Percentiles rank a stretch among this genome's conserved stretches.
These are phyloP conservation scores for Rosa lucieae DNA, from an alignment of 306 rosid genomes.

Conservation along the genomic window DNA sequence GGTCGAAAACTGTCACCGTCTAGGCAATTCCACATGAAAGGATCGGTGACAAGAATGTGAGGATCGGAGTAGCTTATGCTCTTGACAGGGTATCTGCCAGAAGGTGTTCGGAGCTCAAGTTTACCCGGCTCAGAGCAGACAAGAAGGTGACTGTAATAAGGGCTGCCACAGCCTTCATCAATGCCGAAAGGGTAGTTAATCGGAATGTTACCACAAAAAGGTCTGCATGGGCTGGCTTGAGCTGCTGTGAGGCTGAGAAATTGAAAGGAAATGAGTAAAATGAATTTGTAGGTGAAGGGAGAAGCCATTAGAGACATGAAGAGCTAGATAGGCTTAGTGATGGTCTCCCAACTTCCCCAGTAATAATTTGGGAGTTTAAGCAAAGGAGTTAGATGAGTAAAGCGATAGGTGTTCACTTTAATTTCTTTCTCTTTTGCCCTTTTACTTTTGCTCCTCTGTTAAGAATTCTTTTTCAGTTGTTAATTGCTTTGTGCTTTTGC, in stretches of 20 bases:
- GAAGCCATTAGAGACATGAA: conserved; percentile 19
- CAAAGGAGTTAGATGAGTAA: conserved; percentile 26
- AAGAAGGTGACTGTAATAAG: conserved; percentile 67
- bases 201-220: conserved; percentile 70
- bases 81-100: conserved; percentile 72
- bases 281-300: conserved; percentile 15
- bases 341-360: background rate
- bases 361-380: background rate
- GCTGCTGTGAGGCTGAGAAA: conserved; percentile 32
- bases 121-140: conserved; percentile 50
- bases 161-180: conserved; percentile 94
- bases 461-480: conserved; percentile 3
- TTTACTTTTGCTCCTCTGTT: conserved; percentile 33
- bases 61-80: conserved; percentile 71
- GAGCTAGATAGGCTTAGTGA: conserved; percentile 19
- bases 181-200: conserved; percentile 85
- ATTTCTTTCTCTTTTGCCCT: conserved; percentile 29
- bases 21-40: conserved; percentile 84
- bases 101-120: conserved; percentile 81
- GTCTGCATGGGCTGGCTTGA: conserved; percentile 62
- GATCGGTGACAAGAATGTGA: conserved; percentile 70
- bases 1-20: conserved; percentile 68
- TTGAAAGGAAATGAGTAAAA: conserved; percentile 24
- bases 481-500: conserved; percentile 35
- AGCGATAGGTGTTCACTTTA: conserved; percentile 24